Conservation (phyloP, 192 early-diverging fungal genomes). For the Haplosporangium gracile region DNA sequence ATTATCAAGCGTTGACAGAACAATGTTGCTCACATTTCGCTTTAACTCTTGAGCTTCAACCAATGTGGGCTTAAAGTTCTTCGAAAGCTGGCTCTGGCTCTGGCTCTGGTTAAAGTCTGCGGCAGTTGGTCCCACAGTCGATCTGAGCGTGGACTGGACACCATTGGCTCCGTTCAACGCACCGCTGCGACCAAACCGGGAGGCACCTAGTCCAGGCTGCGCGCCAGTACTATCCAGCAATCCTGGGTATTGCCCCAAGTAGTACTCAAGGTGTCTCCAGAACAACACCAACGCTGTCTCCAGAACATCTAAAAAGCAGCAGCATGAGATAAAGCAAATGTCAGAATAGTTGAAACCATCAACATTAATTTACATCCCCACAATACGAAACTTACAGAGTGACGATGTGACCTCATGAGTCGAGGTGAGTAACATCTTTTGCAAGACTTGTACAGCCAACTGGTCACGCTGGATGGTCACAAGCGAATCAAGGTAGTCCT, state of each 20-base stretch:
- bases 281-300: constrained; percentile 74
- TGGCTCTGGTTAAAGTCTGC: background rate
- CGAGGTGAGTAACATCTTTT: constrained; percentile 53
- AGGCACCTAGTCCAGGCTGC: constrained; percentile 28
- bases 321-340: constrained; percentile 5
- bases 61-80: constrained; percentile 53
- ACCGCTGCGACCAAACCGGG: constrained; percentile 39
- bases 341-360: constrained; percentile 4
- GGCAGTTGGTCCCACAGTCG: constrained; percentile 3
- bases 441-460: constrained; percentile 59
- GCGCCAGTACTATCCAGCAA: constrained; percentile 23
- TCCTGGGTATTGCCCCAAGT: constrained; percentile 55
- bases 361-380: constrained; percentile 9
- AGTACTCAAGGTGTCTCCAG: constrained; percentile 82
- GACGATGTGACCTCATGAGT: constrained; percentile 53
- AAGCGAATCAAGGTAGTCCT: constrained; percentile 57
- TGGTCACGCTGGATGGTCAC: constrained; percentile 61
- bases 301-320: constrained; percentile 52
- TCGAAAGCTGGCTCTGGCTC: constrained; percentile 42
- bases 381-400: constrained; percentile 48
- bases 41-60: constrained; percentile 49
- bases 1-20: constrained; percentile 35
- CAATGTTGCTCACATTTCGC: constrained; percentile 45
- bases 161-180: constrained; percentile 10
- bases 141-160: constrained; percentile 1